phyloP scores from a whole-genome alignment of 2,329 filamentous ascomycete genomes.

The Fusarium chlamydosporum region DNA sequence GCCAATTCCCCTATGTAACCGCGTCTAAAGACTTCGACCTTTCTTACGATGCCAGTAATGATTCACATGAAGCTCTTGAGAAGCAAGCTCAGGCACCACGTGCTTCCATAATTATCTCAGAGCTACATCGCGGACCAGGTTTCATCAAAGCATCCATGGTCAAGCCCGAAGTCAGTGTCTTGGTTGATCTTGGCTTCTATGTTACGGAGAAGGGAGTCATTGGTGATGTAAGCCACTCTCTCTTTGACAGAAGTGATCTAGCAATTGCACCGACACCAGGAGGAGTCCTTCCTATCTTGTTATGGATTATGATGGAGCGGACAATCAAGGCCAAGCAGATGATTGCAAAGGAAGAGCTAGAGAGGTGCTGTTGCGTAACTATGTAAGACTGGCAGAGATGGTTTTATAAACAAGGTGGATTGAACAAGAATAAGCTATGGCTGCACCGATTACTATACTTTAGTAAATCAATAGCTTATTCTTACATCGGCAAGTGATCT shows the following conservation, averaged over 20 bases:
- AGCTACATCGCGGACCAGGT: slow-evolving; percentile 4
- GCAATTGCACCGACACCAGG: slow-evolving; percentile 15
- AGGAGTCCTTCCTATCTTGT: slow-evolving; percentile 1
- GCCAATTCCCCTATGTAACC: neutral
- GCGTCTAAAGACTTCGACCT: neutral
- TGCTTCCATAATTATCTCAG: neutral
- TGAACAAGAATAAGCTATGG: no score
- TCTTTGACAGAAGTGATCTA: slow-evolving; percentile 2
- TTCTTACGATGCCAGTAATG: neutral
- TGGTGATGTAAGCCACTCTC: neutral
- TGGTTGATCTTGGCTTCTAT: slow-evolving; percentile 11
- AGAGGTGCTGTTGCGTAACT: neutral
- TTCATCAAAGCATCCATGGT: slow-evolving; percentile 6
- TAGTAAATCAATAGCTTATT: no score
- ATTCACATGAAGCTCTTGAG: neutral
- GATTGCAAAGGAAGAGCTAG: fast-evolving
- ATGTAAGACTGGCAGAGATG: neutral
- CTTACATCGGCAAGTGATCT: no score
- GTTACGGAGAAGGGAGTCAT: slow-evolving; percentile 8
- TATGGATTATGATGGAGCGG: slow-evolving; percentile 17
- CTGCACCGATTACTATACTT: no score
- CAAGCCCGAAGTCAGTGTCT: neutral
- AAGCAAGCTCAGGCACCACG: neutral
- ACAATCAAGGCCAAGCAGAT: slow-evolving; percentile 1
- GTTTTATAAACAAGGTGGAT: no score